These are phyloP conservation scores for Psilocybe mexicana DNA, from an alignment of 1,284 basidiomycete species.

Conservation along the genomic window DNA sequence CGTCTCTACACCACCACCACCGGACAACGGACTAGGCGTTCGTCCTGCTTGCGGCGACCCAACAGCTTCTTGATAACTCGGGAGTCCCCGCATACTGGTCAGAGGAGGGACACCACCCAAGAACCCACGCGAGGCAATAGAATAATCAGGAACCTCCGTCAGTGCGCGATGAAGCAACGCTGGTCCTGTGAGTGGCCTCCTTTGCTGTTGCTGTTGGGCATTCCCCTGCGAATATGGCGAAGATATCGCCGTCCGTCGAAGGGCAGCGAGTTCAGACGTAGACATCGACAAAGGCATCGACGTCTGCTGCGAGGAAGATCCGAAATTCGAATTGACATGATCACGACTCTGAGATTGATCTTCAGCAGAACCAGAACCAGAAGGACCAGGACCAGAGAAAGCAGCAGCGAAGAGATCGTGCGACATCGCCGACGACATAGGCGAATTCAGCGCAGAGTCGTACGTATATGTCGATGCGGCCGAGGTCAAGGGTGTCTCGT, in stretches of 20 bases:
- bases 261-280: conserved; percentile 7
- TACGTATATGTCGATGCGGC: background rate
- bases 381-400: background rate
- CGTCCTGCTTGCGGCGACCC: background rate
- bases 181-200: conserved; percentile 24
- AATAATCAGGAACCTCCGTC: conserved; percentile 83
- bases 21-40: background rate
- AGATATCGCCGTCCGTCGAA: conserved; percentile 4
- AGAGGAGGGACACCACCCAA: conserved; percentile 87
- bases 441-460: background rate
- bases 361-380: background rate
- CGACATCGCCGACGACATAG: background rate
- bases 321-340: no score
- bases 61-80: conserved; percentile 72
- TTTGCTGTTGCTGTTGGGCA: background rate
- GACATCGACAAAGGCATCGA: background rate
- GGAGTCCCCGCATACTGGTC: conserved; percentile 68
- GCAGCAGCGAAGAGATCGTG: background rate
- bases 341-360: background rate
- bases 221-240: background rate
- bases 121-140: conserved; percentile 78
- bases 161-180: conserved; percentile 58
- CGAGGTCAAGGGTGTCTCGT: background rate
- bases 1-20: background rate
- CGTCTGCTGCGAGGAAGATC: background rate